These are phyloP conservation scores for Casuarina cunninghamiana DNA, from an alignment of 306 rosid species.

Conservation along the genomic window DNA sequence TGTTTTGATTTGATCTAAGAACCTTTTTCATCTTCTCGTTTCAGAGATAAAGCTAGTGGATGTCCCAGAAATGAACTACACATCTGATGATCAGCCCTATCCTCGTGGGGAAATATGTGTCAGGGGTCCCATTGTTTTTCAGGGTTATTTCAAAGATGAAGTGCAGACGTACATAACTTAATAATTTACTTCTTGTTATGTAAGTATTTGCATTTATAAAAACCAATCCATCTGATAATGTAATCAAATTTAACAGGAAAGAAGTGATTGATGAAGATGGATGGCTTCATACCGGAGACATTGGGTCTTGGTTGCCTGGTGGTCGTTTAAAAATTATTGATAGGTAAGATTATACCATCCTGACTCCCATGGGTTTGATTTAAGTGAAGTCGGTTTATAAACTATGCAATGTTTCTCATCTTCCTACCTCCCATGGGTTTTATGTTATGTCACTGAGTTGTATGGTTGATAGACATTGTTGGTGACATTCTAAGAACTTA, in stretches of 20 bases:
- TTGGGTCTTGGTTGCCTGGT: conserved; percentile 82
- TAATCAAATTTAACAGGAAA: conserved; percentile 61
- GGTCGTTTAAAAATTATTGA: conserved; percentile 97
- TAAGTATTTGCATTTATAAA: conserved; percentile 16
- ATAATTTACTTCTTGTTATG: conserved; percentile 35
- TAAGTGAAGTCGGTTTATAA: not conserved
- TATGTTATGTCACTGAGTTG: not conserved
- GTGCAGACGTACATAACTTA: conserved; percentile 66
- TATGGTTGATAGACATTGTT: not conserved
- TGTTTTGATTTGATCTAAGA: conserved; percentile 23
- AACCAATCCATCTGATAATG: conserved; percentile 24
- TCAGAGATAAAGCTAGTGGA: conserved; percentile 97
- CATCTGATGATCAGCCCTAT: conserved; percentile 78
- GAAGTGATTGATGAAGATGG: conserved; percentile 89
- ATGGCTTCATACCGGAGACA: conserved; percentile 97
- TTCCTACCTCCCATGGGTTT: not conserved
- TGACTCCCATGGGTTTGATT: not conserved
- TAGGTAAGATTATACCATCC: conserved; percentile 54
- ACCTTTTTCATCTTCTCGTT: conserved; percentile 27
- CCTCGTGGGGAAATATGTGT: conserved; percentile 99
- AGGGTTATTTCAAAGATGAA: conserved; percentile 91
- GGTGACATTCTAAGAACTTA: not conserved
- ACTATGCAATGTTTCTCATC: not conserved
- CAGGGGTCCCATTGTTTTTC: conserved; percentile 90
- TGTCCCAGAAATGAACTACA: conserved; percentile 97